Conservation (phyloP, 441 rosid genomes). For the Macaranga tanarius region DNA sequence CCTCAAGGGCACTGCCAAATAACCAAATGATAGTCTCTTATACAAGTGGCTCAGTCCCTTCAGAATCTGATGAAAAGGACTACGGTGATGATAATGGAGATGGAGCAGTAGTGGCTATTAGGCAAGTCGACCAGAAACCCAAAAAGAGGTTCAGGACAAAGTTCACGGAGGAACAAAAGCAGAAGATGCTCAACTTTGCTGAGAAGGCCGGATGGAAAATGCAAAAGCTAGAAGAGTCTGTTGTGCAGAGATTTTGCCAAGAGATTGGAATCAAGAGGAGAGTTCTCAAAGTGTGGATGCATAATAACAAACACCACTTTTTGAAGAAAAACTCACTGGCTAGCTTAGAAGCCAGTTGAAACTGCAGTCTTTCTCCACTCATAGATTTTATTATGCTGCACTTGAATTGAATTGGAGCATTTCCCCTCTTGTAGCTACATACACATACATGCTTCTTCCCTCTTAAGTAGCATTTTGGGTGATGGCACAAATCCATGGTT, state of each 20-base stretch:
- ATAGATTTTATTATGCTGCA: too few species aligned
- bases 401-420: too few species aligned
- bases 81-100: conserved; percentile 27
- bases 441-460: too few species aligned
- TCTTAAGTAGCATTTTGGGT: background rate
- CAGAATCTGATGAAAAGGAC: conserved; percentile 47
- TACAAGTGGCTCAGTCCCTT: conserved; percentile 39
- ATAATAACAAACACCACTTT: conserved; percentile 64
- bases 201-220: conserved; percentile 74
- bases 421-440: too few species aligned
- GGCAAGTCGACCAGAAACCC: conserved; percentile 26
- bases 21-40: conserved; percentile 47
- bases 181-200: conserved; percentile 69
- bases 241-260: conserved; percentile 65
- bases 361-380: background rate
- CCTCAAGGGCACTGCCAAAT: conserved; percentile 37
- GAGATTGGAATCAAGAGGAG: conserved; percentile 73
- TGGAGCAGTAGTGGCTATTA: conserved; percentile 24
- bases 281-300: conserved; percentile 91
- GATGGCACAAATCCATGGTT: background rate
- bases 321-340: conserved; percentile 34
- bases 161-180: conserved; percentile 75
- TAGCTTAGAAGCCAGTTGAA: conserved; percentile 8
- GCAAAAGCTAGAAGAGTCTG: conserved; percentile 63
- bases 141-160: conserved; percentile 80